Evolutionary conservation across 352 stramenopile genomes (phyloP).

Genomic region (Phytophthora sansomeana): DNA sequence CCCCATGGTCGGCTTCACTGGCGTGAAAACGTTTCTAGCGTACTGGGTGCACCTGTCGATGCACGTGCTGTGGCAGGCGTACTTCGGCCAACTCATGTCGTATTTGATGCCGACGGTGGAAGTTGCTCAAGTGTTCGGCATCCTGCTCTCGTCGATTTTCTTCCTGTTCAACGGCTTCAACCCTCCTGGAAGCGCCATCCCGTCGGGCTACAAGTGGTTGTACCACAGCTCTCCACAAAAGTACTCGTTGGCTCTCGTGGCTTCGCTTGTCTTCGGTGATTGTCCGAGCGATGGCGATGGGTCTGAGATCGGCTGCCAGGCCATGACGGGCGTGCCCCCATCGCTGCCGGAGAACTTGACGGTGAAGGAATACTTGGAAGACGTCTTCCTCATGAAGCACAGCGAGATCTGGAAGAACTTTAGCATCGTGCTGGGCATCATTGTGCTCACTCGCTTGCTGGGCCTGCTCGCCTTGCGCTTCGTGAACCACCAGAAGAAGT

Average conservation of each 20-base stretch:
- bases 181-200: not conserved
- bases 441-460: conserved; percentile 74
- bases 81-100: conserved; percentile 42
- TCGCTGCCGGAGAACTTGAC: conserved; percentile 2
- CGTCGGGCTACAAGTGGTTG: conserved; percentile 11
- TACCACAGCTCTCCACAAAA: conserved; percentile 10
- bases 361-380: conserved; percentile 53
- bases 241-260: not conserved
- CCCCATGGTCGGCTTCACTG: conserved; percentile 33
- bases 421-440: conserved; percentile 3
- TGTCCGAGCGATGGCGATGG: conserved; percentile 7
- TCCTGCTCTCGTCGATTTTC: conserved; percentile 4
- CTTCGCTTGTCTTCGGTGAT: conserved; percentile 3
- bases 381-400: conserved; percentile 13
- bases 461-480: conserved; percentile 61
- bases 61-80: conserved; percentile 45
- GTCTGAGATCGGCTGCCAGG: conserved; percentile 3
- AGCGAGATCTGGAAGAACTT: conserved; percentile 30
- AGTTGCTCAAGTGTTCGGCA: conserved; percentile 13
- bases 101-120: conserved; percentile 28
- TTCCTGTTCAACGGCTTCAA: conserved; percentile 10
- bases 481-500: conserved; percentile 23
- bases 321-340: conserved; percentile 18
- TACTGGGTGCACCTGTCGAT: conserved; percentile 53
- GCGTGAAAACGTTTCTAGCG: conserved; percentile 59